Conservation (phyloP, 2,329 filamentous ascomycete genomes). For the Alternaria brassicicola region DNA sequence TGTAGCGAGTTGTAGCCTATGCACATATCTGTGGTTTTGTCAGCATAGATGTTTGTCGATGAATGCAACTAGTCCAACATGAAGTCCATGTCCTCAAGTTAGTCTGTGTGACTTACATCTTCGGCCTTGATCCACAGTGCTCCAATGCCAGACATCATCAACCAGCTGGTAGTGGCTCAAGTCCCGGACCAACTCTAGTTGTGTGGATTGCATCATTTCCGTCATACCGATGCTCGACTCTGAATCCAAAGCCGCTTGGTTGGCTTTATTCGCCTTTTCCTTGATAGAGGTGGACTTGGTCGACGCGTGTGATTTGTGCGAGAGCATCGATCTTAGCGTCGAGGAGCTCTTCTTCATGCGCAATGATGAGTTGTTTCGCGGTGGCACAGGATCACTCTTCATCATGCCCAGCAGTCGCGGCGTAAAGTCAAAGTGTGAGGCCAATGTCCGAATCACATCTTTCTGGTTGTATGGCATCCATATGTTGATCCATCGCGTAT, state of each 20-base stretch:
- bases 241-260: constrained; percentile 29
- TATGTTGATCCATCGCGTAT: constrained; percentile 77
- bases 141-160: constrained; percentile 76
- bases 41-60: constrained; percentile 5
- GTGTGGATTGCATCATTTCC: constrained; percentile 44
- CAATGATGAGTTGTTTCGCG: constrained; percentile 23
- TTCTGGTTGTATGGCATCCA: constrained; percentile 70
- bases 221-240: constrained; percentile 47
- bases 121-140: constrained; percentile 71
- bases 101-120: constrained; percentile 57
- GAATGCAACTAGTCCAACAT: neutral
- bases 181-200: constrained; percentile 44
- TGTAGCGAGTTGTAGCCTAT: constrained; percentile 73
- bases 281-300: constrained; percentile 25
- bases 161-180: constrained; percentile 65
- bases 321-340: constrained; percentile 38
- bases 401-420: constrained; percentile 69
- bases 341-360: constrained; percentile 39
- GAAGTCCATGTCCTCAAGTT: neutral
- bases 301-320: constrained; percentile 35
- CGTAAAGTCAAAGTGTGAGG: constrained; percentile 70
- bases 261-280: constrained; percentile 16
- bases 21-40: constrained; percentile 62
- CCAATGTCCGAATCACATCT: constrained; percentile 62
- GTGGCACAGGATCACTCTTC: constrained; percentile 59